These are phyloP conservation scores for Yueomyces sinensis DNA, from an alignment of 805 yeast species.

Conservation along the genomic window DNA sequence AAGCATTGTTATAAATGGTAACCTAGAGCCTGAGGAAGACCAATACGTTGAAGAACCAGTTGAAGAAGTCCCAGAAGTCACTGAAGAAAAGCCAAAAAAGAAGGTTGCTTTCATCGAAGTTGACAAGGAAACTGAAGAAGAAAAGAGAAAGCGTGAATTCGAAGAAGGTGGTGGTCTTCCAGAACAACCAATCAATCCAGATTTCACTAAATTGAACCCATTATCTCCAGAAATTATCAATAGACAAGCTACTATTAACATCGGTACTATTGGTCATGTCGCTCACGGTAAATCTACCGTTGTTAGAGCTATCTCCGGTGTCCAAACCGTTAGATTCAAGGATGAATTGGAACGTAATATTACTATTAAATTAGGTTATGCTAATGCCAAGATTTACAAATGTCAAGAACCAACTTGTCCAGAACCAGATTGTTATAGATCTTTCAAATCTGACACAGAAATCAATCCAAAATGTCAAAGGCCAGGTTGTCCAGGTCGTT, in stretches of 20 bases:
- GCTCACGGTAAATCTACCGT: conserved; percentile 94
- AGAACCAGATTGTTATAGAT: conserved; percentile 89
- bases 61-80: conserved; percentile 19
- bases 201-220: conserved; percentile 70
- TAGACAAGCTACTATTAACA: conserved; percentile 98
- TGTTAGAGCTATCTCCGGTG: conserved; percentile 94
- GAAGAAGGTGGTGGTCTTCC: conserved; percentile 99
- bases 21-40: conserved; percentile 27
- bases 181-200: conserved; percentile 87
- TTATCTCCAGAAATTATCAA: conserved; percentile 89
- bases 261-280: conserved; percentile 94
- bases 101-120: conserved; percentile 71
- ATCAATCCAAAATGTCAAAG: conserved; percentile 85
- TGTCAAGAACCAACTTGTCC: conserved; percentile 78
- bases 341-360: conserved; percentile 98
- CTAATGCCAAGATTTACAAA: conserved; percentile 95
- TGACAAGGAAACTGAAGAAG: conserved; percentile 61
- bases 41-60: conserved; percentile 28
- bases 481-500: conserved; percentile 81
- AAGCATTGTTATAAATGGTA: conserved; percentile 65
- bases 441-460: conserved; percentile 91
- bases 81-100: conserved; percentile 38
- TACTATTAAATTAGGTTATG: conserved; percentile 96
- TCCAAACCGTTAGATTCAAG: conserved; percentile 97
- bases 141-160: conserved; percentile 67